These are phyloP conservation scores for Rhipidocladum racemiflorum DNA, from an alignment of 176 grass and related monocot genomes.

Conservation along the genomic window DNA sequence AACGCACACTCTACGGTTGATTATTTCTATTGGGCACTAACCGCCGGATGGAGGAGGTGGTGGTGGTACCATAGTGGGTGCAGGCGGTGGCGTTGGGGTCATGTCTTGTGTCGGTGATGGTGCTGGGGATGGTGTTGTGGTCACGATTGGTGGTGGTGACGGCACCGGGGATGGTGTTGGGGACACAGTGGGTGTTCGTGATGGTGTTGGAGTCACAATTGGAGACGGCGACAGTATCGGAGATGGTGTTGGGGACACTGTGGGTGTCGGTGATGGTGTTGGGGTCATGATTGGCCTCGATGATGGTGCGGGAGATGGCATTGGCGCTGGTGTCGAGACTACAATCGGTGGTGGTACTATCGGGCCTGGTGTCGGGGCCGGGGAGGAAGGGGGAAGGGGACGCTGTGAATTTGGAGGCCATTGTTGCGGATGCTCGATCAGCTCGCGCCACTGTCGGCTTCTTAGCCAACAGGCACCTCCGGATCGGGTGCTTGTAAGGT, in stretches of 20 bases:
- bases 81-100: too few species aligned
- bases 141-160: too few species aligned
- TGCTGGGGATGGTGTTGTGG: neutral
- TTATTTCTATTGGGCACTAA: neutral
- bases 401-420: neutral
- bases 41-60: neutral
- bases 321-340: too few species aligned
- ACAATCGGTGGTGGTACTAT: too few species aligned
- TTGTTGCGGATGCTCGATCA: too few species aligned
- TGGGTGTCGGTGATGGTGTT: neutral
- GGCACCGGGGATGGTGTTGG: too few species aligned
- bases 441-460: too few species aligned
- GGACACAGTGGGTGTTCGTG: neutral
- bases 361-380: too few species aligned
- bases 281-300: too few species aligned
- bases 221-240: too few species aligned
- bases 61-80: neutral
- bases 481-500: too few species aligned
- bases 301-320: neutral
- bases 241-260: neutral
- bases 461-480: too few species aligned
- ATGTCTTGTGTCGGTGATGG: neutral
- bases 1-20: neutral
- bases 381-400: neutral
- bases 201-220: accelerated